phyloP scores from a whole-genome alignment of 768 basidiomycete genomes.

The Sarcodon aspratus region DNA sequence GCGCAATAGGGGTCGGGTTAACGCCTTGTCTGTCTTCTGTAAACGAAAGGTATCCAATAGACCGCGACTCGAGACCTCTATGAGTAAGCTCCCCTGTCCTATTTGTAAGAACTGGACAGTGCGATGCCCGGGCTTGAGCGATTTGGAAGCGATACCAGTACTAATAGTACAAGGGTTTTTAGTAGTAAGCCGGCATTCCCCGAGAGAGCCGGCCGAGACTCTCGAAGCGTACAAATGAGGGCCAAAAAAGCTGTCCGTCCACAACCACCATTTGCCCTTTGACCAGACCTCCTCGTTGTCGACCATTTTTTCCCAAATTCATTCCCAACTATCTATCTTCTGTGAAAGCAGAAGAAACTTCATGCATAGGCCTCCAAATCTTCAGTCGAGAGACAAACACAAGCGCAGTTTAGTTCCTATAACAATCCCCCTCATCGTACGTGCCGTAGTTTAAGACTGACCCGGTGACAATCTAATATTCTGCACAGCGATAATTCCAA shows the following conservation, averaged over 20 bases:
- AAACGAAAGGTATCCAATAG: too few species aligned
- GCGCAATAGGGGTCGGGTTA: too few species aligned
- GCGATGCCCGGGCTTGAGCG: too few species aligned
- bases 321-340: constrained; percentile 28
- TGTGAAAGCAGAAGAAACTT: constrained; percentile 67
- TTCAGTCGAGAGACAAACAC: constrained; percentile 57
- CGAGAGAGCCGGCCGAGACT: not conserved
- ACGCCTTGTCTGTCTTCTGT: too few species aligned
- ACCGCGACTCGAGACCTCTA: too few species aligned
- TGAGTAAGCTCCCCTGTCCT: too few species aligned
- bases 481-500: constrained; percentile 64
- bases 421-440: constrained; percentile 31
- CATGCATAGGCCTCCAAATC: constrained; percentile 88
- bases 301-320: constrained; percentile 54
- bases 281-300: constrained; percentile 8
- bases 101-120: too few species aligned
- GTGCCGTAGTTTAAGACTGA: constrained; percentile 6
- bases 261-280: constrained; percentile 13
- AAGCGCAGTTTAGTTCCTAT: constrained; percentile 28
- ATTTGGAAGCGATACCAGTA: too few species aligned
- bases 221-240: not conserved
- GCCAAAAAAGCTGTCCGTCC: constrained; percentile 5
- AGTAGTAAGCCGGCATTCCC: not conserved
- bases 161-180: too few species aligned
- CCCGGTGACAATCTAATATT: constrained; percentile 2